Conservation (phyloP, 2,329 filamentous ascomycete genomes). For the Mycosphaerella sp. region DNA sequence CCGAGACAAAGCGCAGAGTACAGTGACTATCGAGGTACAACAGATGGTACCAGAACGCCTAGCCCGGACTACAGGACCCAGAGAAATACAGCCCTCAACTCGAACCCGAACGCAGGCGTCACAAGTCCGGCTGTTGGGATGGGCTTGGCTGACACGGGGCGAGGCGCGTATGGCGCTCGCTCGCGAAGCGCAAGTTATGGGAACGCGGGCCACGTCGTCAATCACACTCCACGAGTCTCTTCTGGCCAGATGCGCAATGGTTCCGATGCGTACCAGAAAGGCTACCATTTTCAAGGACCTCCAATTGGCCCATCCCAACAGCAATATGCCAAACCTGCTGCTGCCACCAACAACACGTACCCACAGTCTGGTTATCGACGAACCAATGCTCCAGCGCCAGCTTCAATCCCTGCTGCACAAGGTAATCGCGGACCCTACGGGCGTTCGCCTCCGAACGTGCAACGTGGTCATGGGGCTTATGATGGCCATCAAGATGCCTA, state of each 20-base stretch:
- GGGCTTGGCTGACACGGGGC: constrained; percentile 16
- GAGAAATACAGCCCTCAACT: constrained; percentile 13
- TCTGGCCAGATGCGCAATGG: neutral
- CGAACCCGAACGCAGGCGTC: constrained; percentile 7
- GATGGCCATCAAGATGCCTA: constrained; percentile 11
- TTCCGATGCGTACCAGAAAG: constrained; percentile 19
- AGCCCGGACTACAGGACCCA: constrained; percentile 10
- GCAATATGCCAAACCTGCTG: neutral
- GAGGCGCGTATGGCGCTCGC: constrained; percentile 9
- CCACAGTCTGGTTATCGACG: constrained; percentile 19
- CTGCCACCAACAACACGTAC: constrained; percentile 7
- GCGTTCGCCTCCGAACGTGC: constrained; percentile 7
- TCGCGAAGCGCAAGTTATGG: constrained; percentile 1
- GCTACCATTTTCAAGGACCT: constrained; percentile 23
- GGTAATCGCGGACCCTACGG: constrained; percentile 7
- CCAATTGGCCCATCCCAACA: constrained; percentile 20
- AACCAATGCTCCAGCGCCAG: constrained; percentile 8
- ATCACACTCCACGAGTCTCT: constrained; percentile 3
- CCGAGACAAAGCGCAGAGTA: constrained; percentile 15
- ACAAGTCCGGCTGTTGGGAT: constrained; percentile 14
- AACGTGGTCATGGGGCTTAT: neutral
- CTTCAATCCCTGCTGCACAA: constrained; percentile 2
- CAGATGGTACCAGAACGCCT: constrained; percentile 10
- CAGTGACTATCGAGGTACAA: constrained; percentile 15
- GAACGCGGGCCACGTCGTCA: constrained; percentile 2